Conservation (phyloP, 192 early-diverging fungal genomes). For the Fimicolochytrium jonesii region DNA sequence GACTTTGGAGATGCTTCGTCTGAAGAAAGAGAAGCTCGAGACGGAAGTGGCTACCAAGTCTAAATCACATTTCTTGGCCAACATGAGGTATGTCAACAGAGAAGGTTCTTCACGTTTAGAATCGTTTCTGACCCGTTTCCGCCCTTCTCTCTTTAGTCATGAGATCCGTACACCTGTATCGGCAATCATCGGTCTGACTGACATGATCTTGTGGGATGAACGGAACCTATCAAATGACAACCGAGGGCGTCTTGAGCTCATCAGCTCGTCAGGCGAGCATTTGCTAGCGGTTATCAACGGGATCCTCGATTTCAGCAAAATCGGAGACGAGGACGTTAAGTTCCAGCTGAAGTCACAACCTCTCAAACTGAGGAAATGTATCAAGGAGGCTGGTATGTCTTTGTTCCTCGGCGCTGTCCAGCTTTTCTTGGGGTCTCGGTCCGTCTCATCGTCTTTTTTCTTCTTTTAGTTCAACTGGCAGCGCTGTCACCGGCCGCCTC, state of each 20-base stretch:
- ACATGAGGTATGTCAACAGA: conserved; percentile 5
- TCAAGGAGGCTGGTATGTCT: conserved; percentile 23
- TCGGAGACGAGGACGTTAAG: conserved; percentile 25
- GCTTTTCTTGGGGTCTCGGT: too few species aligned
- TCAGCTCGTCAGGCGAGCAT: conserved; percentile 21
- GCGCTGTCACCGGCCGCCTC: conserved; percentile 19
- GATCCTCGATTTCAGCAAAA: conserved; percentile 30
- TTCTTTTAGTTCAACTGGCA: conserved; percentile 16
- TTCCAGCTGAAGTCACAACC: conserved; percentile 7
- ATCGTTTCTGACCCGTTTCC: neutral
- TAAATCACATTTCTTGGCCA: conserved; percentile 10
- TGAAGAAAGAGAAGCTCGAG: neutral
- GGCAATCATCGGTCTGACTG: conserved; percentile 23
- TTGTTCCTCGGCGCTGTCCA: too few species aligned
- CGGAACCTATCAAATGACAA: conserved; percentile 3
- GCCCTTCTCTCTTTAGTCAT: conserved; percentile 18
- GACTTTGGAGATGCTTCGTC: neutral
- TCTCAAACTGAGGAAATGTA: conserved; percentile 2
- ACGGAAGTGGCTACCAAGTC: conserved; percentile 1
- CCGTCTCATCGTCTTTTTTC: too few species aligned
- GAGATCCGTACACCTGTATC: conserved; percentile 35
- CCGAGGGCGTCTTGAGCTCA: conserved; percentile 17
- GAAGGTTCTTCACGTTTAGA: neutral
- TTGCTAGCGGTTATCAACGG: conserved; percentile 29
- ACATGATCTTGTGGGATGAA: conserved; percentile 22